Evolutionary conservation across 1,284 basidiomycete species (phyloP).

Genomic region (Lignosus rhinocerotis): DNA sequence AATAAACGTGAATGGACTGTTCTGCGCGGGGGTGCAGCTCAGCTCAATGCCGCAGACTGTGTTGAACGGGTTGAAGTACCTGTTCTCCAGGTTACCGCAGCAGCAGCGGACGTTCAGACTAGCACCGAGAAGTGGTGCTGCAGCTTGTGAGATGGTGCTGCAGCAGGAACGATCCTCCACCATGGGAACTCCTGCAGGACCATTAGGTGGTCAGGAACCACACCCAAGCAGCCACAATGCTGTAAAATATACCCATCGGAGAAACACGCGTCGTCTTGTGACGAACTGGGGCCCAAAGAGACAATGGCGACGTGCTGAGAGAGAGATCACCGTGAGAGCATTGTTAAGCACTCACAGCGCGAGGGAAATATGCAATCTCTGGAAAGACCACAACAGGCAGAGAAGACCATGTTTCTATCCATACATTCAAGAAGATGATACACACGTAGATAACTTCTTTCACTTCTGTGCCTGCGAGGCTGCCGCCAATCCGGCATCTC

Average conservation of each 20-base stretch:
- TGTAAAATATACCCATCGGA: neutral
- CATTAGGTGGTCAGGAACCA: neutral
- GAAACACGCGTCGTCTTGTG: too few species aligned
- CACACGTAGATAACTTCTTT: neutral
- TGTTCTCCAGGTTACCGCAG: neutral
- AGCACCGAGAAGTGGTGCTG: neutral
- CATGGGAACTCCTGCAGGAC: neutral
- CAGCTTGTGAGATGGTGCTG: neutral
- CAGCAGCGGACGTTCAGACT: neutral
- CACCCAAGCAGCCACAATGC: neutral
- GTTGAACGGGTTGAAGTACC: neutral
- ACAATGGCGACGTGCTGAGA: too few species aligned
- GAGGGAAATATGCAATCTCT: too few species aligned
- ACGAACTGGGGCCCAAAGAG: too few species aligned
- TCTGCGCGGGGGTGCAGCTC: neutral
- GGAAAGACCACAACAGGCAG: neutral
- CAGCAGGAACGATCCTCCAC: neutral
- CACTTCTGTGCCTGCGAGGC: slow-evolving; percentile 11
- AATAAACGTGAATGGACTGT: neutral
- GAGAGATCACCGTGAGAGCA: too few species aligned
- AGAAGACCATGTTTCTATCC: neutral
- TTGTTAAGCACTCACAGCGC: too few species aligned
- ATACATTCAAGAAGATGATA: neutral
- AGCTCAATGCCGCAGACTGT: neutral
- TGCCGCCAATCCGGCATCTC: slow-evolving; percentile 30